phyloP scores from a whole-genome alignment of 768 basidiomycete species.

The Glaciozyma martinii region DNA sequence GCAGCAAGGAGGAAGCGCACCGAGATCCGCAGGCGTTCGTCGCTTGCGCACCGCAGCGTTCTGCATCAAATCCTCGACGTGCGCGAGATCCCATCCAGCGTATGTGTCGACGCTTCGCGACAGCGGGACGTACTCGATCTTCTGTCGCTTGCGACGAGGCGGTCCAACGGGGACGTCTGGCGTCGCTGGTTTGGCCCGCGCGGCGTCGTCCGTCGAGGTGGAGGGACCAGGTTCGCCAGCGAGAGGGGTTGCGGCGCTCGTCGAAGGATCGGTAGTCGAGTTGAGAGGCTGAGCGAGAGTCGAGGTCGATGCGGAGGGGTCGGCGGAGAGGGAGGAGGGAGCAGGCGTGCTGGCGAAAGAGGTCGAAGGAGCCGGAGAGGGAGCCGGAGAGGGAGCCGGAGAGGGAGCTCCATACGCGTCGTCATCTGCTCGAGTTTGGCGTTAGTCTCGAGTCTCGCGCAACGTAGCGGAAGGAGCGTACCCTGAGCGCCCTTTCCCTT shows the following conservation, averaged over 20 bases:
- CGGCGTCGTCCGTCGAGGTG: neutral
- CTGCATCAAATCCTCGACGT: conserved; percentile 15
- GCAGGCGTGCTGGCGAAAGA: neutral
- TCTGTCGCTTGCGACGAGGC: conserved; percentile 28
- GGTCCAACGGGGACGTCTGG: conserved; percentile 5
- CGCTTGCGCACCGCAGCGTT: conserved; percentile 6
- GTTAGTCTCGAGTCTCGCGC: neutral
- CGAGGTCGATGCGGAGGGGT: neutral
- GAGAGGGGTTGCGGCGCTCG: neutral
- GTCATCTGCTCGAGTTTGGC: neutral
- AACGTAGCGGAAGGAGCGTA: neutral
- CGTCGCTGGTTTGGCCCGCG: neutral
- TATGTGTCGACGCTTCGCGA: conserved; percentile 12
- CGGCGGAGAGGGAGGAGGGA: neutral
- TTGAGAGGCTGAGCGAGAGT: neutral
- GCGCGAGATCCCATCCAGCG: conserved; percentile 16
- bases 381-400: neutral
- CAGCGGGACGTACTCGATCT: conserved; percentile 29
- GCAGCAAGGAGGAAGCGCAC: conserved; percentile 5
- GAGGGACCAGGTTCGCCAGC: neutral
- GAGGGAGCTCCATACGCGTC: neutral
- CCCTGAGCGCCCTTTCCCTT: neutral
- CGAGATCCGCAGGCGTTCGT: conserved; percentile 26
- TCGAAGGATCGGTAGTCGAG: neutral
- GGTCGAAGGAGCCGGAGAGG: neutral